These are phyloP conservation scores for Graphium sp. DNA, from an alignment of 2,329 filamentous ascomycete genomes.

Conservation along the genomic window DNA sequence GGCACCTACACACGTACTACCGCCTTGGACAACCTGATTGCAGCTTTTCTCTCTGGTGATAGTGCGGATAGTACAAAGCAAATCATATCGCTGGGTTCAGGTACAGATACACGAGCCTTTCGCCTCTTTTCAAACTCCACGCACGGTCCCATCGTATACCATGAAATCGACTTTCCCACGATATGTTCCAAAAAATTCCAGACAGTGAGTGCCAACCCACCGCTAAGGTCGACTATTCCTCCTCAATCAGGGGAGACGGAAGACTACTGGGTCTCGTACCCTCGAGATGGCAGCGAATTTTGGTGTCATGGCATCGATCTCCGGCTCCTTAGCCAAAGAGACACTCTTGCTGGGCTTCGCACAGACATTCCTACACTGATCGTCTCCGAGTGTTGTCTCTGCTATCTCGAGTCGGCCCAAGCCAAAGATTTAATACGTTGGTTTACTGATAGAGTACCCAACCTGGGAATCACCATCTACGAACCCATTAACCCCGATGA, in stretches of 20 bases:
- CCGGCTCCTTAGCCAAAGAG: constrained; percentile 28
- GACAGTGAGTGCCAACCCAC: constrained; percentile 27
- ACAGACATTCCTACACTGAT: constrained; percentile 59
- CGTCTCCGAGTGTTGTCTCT: constrained; percentile 88
- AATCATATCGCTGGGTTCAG: constrained; percentile 82
- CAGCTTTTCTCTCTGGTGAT: constrained; percentile 43
- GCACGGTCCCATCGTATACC: constrained; percentile 46
- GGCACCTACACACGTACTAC: constrained; percentile 86
- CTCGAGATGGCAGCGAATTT: constrained; percentile 23
- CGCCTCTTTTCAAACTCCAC: constrained; percentile 40
- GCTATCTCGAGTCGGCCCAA: constrained; percentile 57
- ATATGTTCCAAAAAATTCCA: constrained; percentile 54
- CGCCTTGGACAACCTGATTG: constrained; percentile 64
- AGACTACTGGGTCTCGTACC: constrained; percentile 22
- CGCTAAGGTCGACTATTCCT: constrained; percentile 21
- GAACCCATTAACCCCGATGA: constrained; percentile 77
- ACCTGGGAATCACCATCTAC: constrained; percentile 56
- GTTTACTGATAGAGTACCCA: constrained; percentile 35
- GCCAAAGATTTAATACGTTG: constrained; percentile 48
- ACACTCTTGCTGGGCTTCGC: constrained; percentile 23
- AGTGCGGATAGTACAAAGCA: constrained; percentile 33
- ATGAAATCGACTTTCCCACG: constrained; percentile 77
- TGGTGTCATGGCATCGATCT: constrained; percentile 55
- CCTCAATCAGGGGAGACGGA: constrained; percentile 13
- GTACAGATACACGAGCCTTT: constrained; percentile 82